Conservation (phyloP, 2,329 filamentous ascomycete species). For the Immersiporthe knoxdaviesiana region DNA sequence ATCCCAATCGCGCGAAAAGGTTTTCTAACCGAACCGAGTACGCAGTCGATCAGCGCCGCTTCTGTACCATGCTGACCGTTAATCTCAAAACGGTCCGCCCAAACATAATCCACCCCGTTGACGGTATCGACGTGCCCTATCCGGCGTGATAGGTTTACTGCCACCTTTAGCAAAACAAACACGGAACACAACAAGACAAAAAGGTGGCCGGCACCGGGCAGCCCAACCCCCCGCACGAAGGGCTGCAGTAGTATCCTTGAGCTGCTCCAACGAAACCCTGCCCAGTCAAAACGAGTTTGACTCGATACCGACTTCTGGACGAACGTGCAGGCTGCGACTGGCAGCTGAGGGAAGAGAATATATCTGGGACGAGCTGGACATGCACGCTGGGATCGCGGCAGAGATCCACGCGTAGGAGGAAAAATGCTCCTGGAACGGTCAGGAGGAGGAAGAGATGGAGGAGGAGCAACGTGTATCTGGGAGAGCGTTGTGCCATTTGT, state of each 20-base stretch:
- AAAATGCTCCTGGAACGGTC: background rate
- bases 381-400: background rate
- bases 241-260: background rate
- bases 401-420: conserved; percentile 1
- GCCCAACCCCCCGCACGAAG: background rate
- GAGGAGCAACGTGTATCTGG: conserved; percentile 13
- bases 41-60: conserved; percentile 30
- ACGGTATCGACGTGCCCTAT: conserved; percentile 17
- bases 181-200: background rate
- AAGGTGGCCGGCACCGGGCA: conserved; percentile 4
- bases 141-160: conserved; percentile 1
- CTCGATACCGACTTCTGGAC: background rate
- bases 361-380: conserved; percentile 1
- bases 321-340: background rate
- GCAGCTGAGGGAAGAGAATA: conserved; percentile 10
- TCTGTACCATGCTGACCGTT: conserved; percentile 15
- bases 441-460: too few relatives aligned
- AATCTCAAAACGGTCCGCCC: conserved; percentile 14
- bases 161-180: background rate
- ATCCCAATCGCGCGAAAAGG: conserved; percentile 23
- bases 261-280: conserved; percentile 1
- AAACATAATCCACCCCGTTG: conserved; percentile 18
- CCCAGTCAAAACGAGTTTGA: conserved; percentile 10
- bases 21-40: conserved; percentile 21
- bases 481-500: conserved; percentile 22